Percentiles rank a stretch among this genome's conserved stretches.
phyloP scores from a whole-genome alignment of 305 asterid species.

The Vinca major region DNA sequence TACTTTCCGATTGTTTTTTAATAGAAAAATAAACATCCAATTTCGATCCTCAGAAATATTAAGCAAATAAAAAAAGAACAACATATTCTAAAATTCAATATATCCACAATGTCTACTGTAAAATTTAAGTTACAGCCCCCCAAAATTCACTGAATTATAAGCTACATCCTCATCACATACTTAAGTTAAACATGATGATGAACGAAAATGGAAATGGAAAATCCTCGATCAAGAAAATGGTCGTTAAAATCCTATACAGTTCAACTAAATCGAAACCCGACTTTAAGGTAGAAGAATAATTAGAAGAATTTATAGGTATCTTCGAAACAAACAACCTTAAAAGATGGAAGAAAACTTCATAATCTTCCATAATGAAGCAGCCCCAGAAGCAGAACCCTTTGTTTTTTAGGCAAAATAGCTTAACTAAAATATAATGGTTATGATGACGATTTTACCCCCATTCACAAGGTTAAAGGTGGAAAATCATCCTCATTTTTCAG shows the following conservation, averaged over 20 bases:
- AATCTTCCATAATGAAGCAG: constrained; percentile 16
- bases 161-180: too few relatives aligned
- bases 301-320: constrained; percentile 16
- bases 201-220: background rate
- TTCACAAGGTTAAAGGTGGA: constrained; percentile 62
- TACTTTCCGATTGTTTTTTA: too few relatives aligned
- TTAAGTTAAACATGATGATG: too few relatives aligned
- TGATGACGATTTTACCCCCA: constrained; percentile 15
- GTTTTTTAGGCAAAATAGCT: constrained; percentile 10
- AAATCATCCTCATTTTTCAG: constrained; percentile 81
- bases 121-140: too few relatives aligned
- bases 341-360: background rate
- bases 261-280: constrained; percentile 3
- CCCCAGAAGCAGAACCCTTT: constrained; percentile 26
- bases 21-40: too few relatives aligned
- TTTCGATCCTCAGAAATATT: too few relatives aligned
- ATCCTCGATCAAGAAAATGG: background rate
- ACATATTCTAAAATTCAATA: too few relatives aligned
- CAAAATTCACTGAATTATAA: too few relatives aligned
- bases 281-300: background rate
- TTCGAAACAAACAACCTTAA: constrained; percentile 1
- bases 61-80: too few relatives aligned
- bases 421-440: constrained; percentile 5
- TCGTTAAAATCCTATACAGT: constrained; percentile 14
- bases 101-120: too few relatives aligned